Conservation (phyloP, 345 rosid genomes). For the Eucalyptus regnans region DNA sequence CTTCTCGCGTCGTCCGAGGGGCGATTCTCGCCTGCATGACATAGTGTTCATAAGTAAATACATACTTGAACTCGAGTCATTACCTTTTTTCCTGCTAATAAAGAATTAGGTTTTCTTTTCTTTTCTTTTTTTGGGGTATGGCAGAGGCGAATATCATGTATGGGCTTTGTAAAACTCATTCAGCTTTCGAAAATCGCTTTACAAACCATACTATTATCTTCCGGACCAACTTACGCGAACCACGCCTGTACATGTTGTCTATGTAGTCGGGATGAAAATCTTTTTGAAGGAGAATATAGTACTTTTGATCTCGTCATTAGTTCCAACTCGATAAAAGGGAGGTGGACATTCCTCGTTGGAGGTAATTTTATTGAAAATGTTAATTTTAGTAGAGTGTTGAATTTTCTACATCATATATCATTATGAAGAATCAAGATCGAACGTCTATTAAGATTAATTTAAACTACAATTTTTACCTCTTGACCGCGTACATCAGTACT, state of each 20-base stretch:
- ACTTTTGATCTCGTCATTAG: not conserved
- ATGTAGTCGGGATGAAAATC: not conserved
- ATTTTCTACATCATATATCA: not conserved
- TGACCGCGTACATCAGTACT: not conserved
- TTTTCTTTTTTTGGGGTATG: too few relatives aligned
- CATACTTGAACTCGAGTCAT: too few relatives aligned
- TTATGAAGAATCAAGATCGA: not conserved
- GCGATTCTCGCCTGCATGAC: not conserved
- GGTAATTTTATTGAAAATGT: not conserved
- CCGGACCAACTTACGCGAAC: too few relatives aligned
- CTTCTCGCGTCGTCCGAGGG: accelerated
- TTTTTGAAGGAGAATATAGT: not conserved
- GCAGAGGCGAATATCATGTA: not conserved
- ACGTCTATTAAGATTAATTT: not conserved
- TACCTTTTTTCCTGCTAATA: too few relatives aligned
- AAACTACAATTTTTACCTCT: not conserved
- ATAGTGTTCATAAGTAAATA: not conserved
- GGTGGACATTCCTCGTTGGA: not conserved
- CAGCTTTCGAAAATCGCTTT: not conserved
- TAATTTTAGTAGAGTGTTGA: not conserved
- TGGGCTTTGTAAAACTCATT: too few relatives aligned
- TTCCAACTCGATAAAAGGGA: not conserved
- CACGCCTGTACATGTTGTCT: not conserved
- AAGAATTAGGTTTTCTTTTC: not conserved
- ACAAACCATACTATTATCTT: not conserved